Base-by-base conservation (phyloP, 176 grass and related monocot species). In the Avena sativa region DNA sequence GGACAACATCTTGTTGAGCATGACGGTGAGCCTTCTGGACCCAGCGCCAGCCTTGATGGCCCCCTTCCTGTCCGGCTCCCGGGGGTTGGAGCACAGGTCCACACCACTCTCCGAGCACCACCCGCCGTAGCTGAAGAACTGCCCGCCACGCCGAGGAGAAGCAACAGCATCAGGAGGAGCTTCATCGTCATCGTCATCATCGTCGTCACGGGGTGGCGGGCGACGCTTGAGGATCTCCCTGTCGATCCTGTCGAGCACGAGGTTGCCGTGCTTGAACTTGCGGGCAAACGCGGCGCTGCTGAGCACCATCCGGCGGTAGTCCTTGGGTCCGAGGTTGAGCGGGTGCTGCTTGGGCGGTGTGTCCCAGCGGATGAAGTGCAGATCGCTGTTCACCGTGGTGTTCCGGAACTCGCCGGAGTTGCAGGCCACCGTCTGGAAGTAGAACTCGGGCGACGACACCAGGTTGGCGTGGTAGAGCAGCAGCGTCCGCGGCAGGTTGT, bases 361-460 rank as follows among this genome's bases (percentile, higher is more conserved):
- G 82, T 97, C 97, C 94, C 97, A 99, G 1, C 50, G 73, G 84
- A 99, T 93, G 82, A 86, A 97, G 69, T 87, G 97, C 56, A 99
- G 85, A 83, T 99, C 97, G 61, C 91, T 86, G 89, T 96, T 99
- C 1, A 93, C 90, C 0, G 94, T 94, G 0, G 89, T 85, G 92
- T 99, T 99, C 13, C 71, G 80, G 83, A 90, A 94, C 12, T 70
- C 11, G 14, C 90, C 71, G 6, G 94, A 87, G 85, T 99, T 99
- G 94, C 97, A 99, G 80, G 95, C 95, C 83, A 94, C 55, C 19
- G 97, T 99, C 87, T 99, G 97, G 91, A 99, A 99, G 86, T 99
- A 99, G 84, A 95, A 95, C 85, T 99, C 97, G 9, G 97, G 97
- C 50, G 97, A 93, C 9, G 97, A 99, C 72, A 99, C 71, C 80